phyloP scores from a whole-genome alignment of 192 early-diverging fungal species.

The Umbelopsis sp. region DNA sequence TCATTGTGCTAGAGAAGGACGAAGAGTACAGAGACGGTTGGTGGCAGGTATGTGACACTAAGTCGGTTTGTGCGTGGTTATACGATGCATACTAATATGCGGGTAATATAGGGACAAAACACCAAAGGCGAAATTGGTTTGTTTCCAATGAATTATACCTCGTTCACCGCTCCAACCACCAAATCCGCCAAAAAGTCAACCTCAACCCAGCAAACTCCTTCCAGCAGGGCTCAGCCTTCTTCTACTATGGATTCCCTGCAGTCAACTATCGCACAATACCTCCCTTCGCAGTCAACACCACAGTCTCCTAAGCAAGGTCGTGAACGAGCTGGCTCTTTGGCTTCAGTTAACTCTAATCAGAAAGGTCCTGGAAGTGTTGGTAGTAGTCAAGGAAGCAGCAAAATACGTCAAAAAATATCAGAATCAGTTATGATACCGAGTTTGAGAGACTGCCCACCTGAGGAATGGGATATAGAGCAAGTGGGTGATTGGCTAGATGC shows the following conservation, averaged over 20 bases:
- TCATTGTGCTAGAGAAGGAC: slow-evolving; percentile 73
- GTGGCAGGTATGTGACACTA: slow-evolving; percentile 65
- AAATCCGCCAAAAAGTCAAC: slow-evolving; percentile 7
- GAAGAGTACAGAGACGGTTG: slow-evolving; percentile 78
- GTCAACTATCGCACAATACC: not conserved
- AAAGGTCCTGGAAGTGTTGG: slow-evolving; percentile 10
- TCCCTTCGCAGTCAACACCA: not conserved
- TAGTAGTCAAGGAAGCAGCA: slow-evolving; percentile 4
- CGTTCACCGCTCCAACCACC: slow-evolving; percentile 25
- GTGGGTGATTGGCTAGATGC: slow-evolving; percentile 29
- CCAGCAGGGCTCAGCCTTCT: slow-evolving; percentile 4
- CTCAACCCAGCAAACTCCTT: not conserved
- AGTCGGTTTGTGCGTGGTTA: not conserved
- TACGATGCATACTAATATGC: not conserved
- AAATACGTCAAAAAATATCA: not conserved
- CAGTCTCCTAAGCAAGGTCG: not conserved
- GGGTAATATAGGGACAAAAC: slow-evolving; percentile 59
- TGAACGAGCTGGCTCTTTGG: not conserved
- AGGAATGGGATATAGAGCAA: slow-evolving; percentile 33
- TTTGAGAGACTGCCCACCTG: slow-evolving; percentile 17
- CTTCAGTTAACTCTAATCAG: not conserved
- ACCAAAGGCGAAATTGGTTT: slow-evolving; percentile 65
- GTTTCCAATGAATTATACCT: slow-evolving; percentile 72
- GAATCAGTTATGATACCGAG: slow-evolving; percentile 8
- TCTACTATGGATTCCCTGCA: slow-evolving; percentile 15